Evolutionary conservation across 371 early-diverging fungal genomes (phyloP).

Genomic region (Smittium culicis): DNA sequence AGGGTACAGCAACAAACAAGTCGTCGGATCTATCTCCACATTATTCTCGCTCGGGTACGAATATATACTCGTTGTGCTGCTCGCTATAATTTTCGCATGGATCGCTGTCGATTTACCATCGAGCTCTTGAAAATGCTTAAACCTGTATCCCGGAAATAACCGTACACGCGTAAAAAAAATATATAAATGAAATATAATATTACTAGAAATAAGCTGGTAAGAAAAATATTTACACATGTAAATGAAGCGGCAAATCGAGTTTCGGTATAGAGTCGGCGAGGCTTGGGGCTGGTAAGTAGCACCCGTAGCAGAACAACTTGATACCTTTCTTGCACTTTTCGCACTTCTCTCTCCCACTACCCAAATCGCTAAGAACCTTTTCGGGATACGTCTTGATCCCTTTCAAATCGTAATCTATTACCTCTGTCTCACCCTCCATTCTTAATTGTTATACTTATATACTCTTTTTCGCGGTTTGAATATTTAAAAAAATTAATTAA

Average conservation of each 20-base stretch:
- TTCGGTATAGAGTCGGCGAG: conserved; percentile 40
- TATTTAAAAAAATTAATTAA: no score
- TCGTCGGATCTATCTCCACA: conserved; percentile 42
- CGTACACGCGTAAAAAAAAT: no score
- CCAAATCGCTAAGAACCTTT: neutral
- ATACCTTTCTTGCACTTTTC: conserved; percentile 42
- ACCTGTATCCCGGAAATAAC: conserved; percentile 27
- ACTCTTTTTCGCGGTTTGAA: no score
- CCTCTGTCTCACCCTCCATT: neutral
- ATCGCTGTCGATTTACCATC: conserved; percentile 77
- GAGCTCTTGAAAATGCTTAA: conserved; percentile 62
- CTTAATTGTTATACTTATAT: no score
- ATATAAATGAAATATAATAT: neutral
- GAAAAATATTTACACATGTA: conserved; percentile 47
- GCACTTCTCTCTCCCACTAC: conserved; percentile 24
- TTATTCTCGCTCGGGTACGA: conserved; percentile 34
- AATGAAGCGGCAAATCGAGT: conserved; percentile 54
- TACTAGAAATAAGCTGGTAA: neutral
- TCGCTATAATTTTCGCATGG: conserved; percentile 69
- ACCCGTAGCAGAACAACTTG: conserved; percentile 61
- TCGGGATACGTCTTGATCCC: neutral
- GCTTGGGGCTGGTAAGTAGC: conserved; percentile 41
- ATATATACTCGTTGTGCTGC: conserved; percentile 48
- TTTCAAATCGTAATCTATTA: neutral
- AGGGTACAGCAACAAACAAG: conserved; percentile 75